Conservation (phyloP, 495 filamentous ascomycete genomes). For the Massariosphaeria phaeospora region DNA sequence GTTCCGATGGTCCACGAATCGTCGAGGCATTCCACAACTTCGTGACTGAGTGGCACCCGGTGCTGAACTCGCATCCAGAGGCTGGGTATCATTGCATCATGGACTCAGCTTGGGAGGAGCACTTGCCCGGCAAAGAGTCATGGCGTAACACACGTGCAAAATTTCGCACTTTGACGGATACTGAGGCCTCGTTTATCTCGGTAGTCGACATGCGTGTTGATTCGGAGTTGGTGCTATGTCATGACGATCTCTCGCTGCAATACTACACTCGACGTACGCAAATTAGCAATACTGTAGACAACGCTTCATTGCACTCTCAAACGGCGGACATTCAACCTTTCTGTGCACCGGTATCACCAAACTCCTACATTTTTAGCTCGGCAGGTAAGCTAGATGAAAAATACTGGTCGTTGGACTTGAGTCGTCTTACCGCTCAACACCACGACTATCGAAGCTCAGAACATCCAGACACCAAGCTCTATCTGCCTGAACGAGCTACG, state of each 20-base stretch:
- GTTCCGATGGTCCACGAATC: not conserved
- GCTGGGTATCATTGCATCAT: slow-evolving; percentile 11
- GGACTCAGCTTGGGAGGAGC: slow-evolving; percentile 5
- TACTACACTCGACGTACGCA: not conserved
- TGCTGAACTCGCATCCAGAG: slow-evolving; percentile 15
- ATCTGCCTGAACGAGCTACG: not conserved
- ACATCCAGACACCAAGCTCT: not conserved
- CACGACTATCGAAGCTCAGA: not conserved
- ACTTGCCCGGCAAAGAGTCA: not conserved
- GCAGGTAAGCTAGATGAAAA: not conserved
- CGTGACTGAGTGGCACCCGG: slow-evolving; percentile 20
- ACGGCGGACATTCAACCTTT: not conserved
- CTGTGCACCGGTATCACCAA: not conserved
- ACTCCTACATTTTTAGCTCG: not conserved
- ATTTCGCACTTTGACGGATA: not conserved
- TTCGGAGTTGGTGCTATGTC: not conserved
- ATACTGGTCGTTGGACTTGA: not conserved
- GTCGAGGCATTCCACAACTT: slow-evolving; percentile 5
- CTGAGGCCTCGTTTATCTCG: not conserved
- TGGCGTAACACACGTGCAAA: not conserved
- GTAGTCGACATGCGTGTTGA: not conserved
- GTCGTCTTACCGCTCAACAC: not conserved
- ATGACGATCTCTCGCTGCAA: not conserved
- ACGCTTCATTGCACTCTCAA: not conserved
- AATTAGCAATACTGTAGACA: not conserved